Evolutionary conservation across 352 stramenopile species (phyloP).

Genomic region (Pythium oligandrum): DNA sequence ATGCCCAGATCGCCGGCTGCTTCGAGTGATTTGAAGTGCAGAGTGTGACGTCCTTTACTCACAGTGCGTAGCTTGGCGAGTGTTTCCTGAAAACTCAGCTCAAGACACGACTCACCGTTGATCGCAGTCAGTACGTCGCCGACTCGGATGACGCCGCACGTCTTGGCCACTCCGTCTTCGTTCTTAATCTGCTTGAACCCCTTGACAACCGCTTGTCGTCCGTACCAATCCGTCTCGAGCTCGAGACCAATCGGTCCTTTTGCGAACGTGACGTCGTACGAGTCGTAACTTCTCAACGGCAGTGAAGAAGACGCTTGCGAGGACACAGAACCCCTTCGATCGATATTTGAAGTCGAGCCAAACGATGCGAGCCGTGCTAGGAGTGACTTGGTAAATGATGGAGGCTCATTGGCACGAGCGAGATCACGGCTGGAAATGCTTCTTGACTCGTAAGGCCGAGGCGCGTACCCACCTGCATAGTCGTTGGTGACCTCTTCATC

Average conservation of each 20-base stretch:
- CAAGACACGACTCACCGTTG: conserved; percentile 62
- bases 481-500: too few relatives aligned
- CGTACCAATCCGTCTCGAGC: conserved; percentile 75
- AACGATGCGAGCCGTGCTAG: conserved; percentile 18
- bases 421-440: too few relatives aligned
- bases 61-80: conserved; percentile 38
- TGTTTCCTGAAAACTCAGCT: conserved; percentile 61
- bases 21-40: conserved; percentile 78
- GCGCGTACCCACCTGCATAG: too few relatives aligned
- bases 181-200: conserved; percentile 50
- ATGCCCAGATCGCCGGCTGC: conserved; percentile 57
- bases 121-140: conserved; percentile 74
- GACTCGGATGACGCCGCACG: conserved; percentile 56
- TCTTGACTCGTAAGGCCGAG: too few relatives aligned
- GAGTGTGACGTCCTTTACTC: conserved; percentile 35
- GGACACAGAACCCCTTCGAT: too few relatives aligned
- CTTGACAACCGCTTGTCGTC: conserved; percentile 65
- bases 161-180: conserved; percentile 44
- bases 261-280: conserved; percentile 66
- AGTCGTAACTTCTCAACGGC: conserved; percentile 37
- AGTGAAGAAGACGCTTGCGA: too few relatives aligned
- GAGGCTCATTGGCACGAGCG: not conserved
- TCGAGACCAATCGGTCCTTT: conserved; percentile 56
- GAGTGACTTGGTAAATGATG: conserved; percentile 15
- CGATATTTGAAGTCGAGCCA: conserved; percentile 3